phyloP scores from a whole-genome alignment of 2,329 filamentous ascomycete species.

The Diaporthe sp. region DNA sequence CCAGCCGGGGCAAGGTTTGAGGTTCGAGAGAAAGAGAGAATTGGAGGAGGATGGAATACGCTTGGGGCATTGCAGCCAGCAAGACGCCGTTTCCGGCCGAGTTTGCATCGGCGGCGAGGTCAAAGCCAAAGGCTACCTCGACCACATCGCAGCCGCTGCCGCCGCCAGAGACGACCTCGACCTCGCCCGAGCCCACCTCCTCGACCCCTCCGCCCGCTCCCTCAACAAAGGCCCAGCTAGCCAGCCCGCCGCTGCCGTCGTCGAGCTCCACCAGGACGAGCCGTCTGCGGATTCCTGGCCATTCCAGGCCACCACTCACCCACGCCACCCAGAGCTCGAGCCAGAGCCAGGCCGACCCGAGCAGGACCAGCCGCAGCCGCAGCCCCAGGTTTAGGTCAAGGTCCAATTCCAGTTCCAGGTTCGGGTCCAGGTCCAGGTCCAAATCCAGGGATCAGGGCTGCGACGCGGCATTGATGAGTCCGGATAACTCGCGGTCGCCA shows the following conservation, averaged over 20 bases:
- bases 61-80: constrained; percentile 39
- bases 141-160: not conserved
- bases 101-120: constrained; percentile 28
- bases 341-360: constrained; percentile 1
- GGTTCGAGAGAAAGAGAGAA: not conserved
- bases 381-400: not conserved
- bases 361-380: constrained; percentile 25
- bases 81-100: constrained; percentile 38
- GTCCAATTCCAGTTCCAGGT: constrained; percentile 3
- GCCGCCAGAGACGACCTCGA: not conserved
- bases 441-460: constrained; percentile 27
- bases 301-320: constrained; percentile 16
- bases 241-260: constrained; percentile 16
- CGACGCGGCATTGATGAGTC: constrained; percentile 25
- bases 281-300: constrained; percentile 25
- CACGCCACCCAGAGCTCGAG: no score
- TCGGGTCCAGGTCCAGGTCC: constrained; percentile 17
- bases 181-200: not conserved
- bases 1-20: constrained; percentile 8
- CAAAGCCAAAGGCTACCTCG: constrained; percentile 19
- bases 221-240: not conserved
- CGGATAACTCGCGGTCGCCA: constrained; percentile 15
- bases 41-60: constrained; percentile 34
- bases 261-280: constrained; percentile 19
- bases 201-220: not conserved